These are phyloP conservation scores for Gomphus bonarii DNA, from an alignment of 1,284 basidiomycete species.

Conservation along the genomic window DNA sequence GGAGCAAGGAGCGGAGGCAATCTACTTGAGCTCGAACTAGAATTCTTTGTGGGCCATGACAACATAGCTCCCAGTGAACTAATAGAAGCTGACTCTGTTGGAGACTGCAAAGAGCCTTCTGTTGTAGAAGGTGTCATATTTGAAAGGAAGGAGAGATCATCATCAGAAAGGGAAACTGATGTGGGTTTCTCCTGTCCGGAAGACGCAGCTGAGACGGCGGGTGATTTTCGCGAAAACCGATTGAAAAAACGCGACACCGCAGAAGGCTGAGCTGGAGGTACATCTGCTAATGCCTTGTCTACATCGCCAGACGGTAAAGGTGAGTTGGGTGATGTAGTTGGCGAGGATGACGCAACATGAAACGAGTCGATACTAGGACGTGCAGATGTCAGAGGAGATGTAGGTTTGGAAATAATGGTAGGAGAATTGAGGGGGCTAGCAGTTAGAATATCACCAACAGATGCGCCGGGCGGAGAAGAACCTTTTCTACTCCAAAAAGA, in stretches of 20 bases:
- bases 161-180: constrained; percentile 41
- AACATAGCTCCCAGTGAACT: constrained; percentile 24
- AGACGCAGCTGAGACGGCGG: constrained; percentile 2
- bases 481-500: constrained; percentile 54
- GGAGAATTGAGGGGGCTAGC: constrained; percentile 5
- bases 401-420: background rate
- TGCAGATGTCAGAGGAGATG: background rate
- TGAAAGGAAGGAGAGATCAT: constrained; percentile 66
- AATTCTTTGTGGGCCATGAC: constrained; percentile 21
- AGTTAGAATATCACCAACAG: constrained; percentile 9
- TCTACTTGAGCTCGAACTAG: constrained; percentile 33
- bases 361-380: constrained; percentile 3
- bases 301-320: constrained; percentile 19
- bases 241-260: constrained; percentile 63
- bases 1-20: constrained; percentile 25
- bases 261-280: constrained; percentile 30
- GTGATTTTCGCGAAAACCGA: constrained; percentile 45
- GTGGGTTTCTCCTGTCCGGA: constrained; percentile 21
- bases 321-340: constrained; percentile 3
- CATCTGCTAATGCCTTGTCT: constrained; percentile 16
- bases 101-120: constrained; percentile 21
- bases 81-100: constrained; percentile 27
- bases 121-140: constrained; percentile 45
- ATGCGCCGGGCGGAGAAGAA: constrained; percentile 18
- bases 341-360: constrained; percentile 8